Percentiles rank a stretch among this genome's conserved stretches.
These are phyloP conservation scores for Kappamyces sp. DNA, from an alignment of 192 early-diverging fungal species.

Conservation along the genomic window DNA sequence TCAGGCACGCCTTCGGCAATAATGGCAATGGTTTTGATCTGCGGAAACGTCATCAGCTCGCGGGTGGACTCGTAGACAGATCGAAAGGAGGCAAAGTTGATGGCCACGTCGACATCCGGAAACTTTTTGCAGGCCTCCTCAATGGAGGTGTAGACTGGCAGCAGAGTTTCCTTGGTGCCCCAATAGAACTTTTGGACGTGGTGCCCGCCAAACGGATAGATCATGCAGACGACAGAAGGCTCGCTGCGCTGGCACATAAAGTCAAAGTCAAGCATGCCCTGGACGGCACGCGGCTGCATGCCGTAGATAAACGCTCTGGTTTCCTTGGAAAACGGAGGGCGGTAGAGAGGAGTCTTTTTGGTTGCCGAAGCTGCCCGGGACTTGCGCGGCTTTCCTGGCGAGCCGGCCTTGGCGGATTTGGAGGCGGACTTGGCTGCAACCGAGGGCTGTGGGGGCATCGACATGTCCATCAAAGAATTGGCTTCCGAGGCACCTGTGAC, in stretches of 20 bases:
- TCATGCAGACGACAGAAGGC: constrained; percentile 96
- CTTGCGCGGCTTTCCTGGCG: constrained; percentile 21
- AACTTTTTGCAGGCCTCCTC: constrained; percentile 75
- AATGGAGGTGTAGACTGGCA: constrained; percentile 87
- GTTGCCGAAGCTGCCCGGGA: constrained; percentile 29
- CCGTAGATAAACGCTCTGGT: constrained; percentile 94
- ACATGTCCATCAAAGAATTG: constrained; percentile 21
- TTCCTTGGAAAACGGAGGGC: constrained; percentile 68
- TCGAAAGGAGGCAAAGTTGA: constrained; percentile 98
- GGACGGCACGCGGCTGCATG: constrained; percentile 98
- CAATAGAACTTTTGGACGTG: constrained; percentile 99
- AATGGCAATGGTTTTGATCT: constrained; percentile 93
- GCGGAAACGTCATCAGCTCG: constrained; percentile 76
- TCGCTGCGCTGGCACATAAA: constrained; percentile 90
- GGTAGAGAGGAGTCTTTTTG: constrained; percentile 33
- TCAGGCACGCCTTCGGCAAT: constrained; percentile 99
- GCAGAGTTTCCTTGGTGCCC: constrained; percentile 95
- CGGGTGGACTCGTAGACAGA: constrained; percentile 87
- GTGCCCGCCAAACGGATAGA: constrained; percentile 97
- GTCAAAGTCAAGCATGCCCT: constrained; percentile 99
- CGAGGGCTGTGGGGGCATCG: constrained; percentile 8
- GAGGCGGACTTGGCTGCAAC: constrained; percentile 12
- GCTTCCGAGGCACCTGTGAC: not conserved
- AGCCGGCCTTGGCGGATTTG: constrained; percentile 3
- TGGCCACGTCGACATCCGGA: constrained; percentile 89